Base-by-base conservation (phyloP, 768 basidiomycete species). In the Lactifluus subvellereus region DNA sequence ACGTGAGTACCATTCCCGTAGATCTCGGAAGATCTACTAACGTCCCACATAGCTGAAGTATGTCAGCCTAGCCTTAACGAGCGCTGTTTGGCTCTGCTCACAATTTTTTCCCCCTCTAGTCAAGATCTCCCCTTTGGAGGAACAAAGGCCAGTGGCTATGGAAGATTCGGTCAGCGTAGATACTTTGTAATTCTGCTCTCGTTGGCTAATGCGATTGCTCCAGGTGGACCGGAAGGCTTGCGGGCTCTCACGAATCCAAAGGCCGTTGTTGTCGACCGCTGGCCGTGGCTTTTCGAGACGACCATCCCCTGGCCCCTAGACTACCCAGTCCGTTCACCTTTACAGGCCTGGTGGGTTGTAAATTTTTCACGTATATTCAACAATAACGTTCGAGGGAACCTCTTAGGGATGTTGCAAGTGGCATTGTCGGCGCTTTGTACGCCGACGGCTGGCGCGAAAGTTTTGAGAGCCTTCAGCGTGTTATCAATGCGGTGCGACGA, bases 51-150 rank as follows among this genome's bases (percentile, higher is more conserved):
- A 89, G 87, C 74, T 91, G 66, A 90, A 91, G 86, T 87, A 73
- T 66, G 85, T 51, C 6, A n/a, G 2, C 37, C 20, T n/a, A 42
- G 20, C 27, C 65, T 56, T 70, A 9, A 73, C 69, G 66, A 22
- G 43, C 51, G 16, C 45, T 54, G 54, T 35, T 32, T 18, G 48
- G 20, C 47, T 57, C 62, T 35, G 54, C n/a, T 50, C 42, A 38
- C 54, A 61, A 48, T 43, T 67, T 43, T 66, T 71, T 73, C 80
- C 62, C 80, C 62, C 74, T 59, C 2, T 18, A 87, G 84, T 71
- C 96, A 99, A 80, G 90, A 94, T 71, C 79, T 96, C 66, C 96
- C 97, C 10, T 99, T 99, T 65, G 97, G 97, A 33, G 97, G 97
- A 43, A 82, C 83, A 50, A 99, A 98, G 74, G 80, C 80, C 35